A percentile compares a stretch with the other conserved stretches of the same genome.
These are phyloP conservation scores for Parastagonospora nodorum DNA, from an alignment of 2,329 filamentous ascomycete genomes.

Conservation along the genomic window DNA sequence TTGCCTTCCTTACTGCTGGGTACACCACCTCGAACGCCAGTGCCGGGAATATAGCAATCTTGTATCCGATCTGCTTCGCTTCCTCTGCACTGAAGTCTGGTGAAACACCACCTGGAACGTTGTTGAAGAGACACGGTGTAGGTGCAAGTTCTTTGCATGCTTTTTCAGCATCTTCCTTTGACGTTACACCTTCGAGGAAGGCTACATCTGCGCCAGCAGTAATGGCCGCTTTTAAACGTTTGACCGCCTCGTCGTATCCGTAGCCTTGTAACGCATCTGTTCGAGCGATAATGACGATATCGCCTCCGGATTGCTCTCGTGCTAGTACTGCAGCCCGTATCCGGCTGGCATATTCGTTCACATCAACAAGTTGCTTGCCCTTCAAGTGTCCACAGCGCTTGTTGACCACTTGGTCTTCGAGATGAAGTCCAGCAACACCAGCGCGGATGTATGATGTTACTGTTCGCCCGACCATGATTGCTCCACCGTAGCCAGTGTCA, in stretches of 20 bases:
- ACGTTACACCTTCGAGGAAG: conserved; percentile 64
- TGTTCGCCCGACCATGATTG: conserved; percentile 56
- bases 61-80: conserved; percentile 62
- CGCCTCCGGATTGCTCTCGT: conserved; percentile 54
- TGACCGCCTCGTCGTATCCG: conserved; percentile 63
- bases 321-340: conserved; percentile 62
- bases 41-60: conserved; percentile 62
- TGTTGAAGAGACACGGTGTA: conserved; percentile 61
- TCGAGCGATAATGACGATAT: conserved; percentile 68
- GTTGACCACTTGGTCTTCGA: conserved; percentile 67
- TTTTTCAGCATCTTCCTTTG: conserved; percentile 55
- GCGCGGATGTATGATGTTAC: conserved; percentile 58
- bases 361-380: conserved; percentile 64
- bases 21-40: conserved; percentile 40
- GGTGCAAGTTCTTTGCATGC: conserved; percentile 56
- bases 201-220: conserved; percentile 64
- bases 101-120: conserved; percentile 61
- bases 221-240: conserved; percentile 56
- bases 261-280: conserved; percentile 64
- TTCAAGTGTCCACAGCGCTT: conserved; percentile 70
- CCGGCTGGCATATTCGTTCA: conserved; percentile 58
- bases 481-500: conserved; percentile 60
- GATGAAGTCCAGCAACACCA: conserved; percentile 64
- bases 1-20: conserved; percentile 36
- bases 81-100: conserved; percentile 59